These are phyloP conservation scores for Pyrenochaeta sp. DNA, from an alignment of 2,329 filamentous ascomycete species.

Conservation along the genomic window DNA sequence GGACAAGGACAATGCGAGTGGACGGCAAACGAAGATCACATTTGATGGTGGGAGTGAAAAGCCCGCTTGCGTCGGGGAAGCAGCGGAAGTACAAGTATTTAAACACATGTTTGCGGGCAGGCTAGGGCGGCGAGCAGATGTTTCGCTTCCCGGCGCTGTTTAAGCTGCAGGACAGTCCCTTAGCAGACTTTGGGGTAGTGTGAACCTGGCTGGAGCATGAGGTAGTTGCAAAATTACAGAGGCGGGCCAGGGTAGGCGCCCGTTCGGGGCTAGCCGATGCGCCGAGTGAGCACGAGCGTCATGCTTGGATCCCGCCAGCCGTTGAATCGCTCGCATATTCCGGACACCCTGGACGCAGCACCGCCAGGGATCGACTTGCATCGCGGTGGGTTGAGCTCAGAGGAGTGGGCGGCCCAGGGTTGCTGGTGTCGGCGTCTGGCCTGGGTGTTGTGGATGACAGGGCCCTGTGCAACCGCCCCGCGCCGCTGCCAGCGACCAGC, in stretches of 20 bases:
- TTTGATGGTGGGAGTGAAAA: slow-evolving; percentile 48
- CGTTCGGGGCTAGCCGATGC: slow-evolving; percentile 40
- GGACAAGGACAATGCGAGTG: too few species aligned
- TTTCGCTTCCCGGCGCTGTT: slow-evolving; percentile 50
- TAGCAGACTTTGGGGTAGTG: slow-evolving; percentile 52
- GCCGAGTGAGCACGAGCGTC: slow-evolving; percentile 44
- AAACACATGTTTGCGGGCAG: slow-evolving; percentile 49
- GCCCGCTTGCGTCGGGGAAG: slow-evolving; percentile 49
- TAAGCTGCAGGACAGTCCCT: slow-evolving; percentile 50
- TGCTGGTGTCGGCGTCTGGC: too few species aligned
- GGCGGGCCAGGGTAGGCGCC: slow-evolving; percentile 37
- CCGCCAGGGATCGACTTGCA: slow-evolving; percentile 48
- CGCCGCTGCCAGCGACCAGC: slow-evolving; percentile 27
- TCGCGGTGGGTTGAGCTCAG: slow-evolving; percentile 24
- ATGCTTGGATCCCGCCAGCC: slow-evolving; percentile 50
- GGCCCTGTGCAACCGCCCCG: slow-evolving; percentile 35
- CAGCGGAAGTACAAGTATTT: slow-evolving; percentile 49
- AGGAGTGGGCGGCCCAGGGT: too few species aligned
- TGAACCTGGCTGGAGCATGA: slow-evolving; percentile 51
- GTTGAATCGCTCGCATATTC: slow-evolving; percentile 49
- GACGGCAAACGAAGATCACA: slow-evolving; percentile 50
- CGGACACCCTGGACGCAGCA: slow-evolving; percentile 39
- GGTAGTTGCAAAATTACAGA: slow-evolving; percentile 48
- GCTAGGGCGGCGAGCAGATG: slow-evolving; percentile 48
- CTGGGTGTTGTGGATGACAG: too few species aligned